Evolutionary conservation across 805 yeast species (phyloP).

Genomic region (Yamadazyma sp.): DNA sequence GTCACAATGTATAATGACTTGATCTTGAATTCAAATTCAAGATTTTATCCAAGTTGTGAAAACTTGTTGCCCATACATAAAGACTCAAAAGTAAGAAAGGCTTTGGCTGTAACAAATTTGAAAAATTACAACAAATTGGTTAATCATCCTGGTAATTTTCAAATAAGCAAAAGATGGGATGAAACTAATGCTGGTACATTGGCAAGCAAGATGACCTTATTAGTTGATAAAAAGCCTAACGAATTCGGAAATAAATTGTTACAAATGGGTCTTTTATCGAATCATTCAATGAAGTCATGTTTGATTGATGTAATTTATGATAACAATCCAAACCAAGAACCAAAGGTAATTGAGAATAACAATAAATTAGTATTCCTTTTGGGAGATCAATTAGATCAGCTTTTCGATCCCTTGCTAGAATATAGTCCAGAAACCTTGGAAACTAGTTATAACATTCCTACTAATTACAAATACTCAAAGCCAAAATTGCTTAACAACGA

Average conservation of each 20-base stretch:
- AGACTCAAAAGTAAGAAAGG: conserved; percentile 60
- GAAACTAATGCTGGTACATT: conserved; percentile 81
- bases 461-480: conserved; percentile 12
- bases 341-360: conserved; percentile 54
- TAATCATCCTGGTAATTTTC: conserved; percentile 26
- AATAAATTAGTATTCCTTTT: conserved; percentile 71
- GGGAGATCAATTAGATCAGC: conserved; percentile 83
- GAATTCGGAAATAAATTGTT: conserved; percentile 57
- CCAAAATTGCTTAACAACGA: conserved; percentile 17
- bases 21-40: conserved; percentile 56
- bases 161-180: conserved; percentile 54
- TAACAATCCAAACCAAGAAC: conserved; percentile 34
- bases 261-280: conserved; percentile 56
- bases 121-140: conserved; percentile 62
- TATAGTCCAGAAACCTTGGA: conserved; percentile 90
- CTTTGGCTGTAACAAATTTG: conserved; percentile 72
- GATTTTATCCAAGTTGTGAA: conserved; percentile 76
- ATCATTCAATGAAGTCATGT: conserved; percentile 47
- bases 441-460: conserved; percentile 63
- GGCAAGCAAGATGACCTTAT: conserved; percentile 61
- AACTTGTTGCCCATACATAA: conserved; percentile 52
- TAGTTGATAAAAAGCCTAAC: conserved; percentile 50
- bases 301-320: conserved; percentile 73
- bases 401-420: conserved; percentile 86
- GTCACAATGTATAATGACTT: conserved; percentile 55